Base-by-base conservation (phyloP, 2,329 filamentous ascomycete genomes). In the Fusarium succisae region DNA sequence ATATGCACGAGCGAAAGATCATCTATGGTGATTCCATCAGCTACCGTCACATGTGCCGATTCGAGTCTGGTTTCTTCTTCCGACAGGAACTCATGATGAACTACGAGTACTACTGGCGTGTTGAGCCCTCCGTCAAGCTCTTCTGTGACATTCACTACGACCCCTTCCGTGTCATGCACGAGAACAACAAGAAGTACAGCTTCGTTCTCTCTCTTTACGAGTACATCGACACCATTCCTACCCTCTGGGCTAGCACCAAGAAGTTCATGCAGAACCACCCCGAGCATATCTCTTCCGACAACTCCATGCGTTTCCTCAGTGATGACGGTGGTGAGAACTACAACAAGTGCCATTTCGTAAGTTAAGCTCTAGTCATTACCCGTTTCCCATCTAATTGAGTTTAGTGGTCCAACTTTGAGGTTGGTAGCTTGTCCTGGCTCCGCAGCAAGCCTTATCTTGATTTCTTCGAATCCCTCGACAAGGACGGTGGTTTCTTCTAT, bases 51-150 rank as follows among this genome's bases (percentile, higher is more conserved):
- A 99, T 99, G 96, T 99, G 96, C 85, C 94, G 96, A 74, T 99
- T 98, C 82, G 96, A 99, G 85, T 98, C 96, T 13, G 96, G 96
- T 44, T 99, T 99, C 89, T 99, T 99, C 89, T 99, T 98, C 91
- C 94, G 93, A 70, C 96, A 99, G 83, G 90, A 91, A 37, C 86
- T 98, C 76, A 95, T 99, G 94, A 85, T 94, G 83, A 95, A 98
- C 82, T 99, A 97, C 84, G 96, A 99, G 81, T 99, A 94, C 90
- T 99, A 99, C 89, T 99, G 96, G 96, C 94, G 97, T 77, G 96
- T 99, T 20, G 96, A 99, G 88, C 96, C 96, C 78, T 96, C 94
- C 84, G 91, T 99, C 81, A 94, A 98, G 87, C 92, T 99, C 71
- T 98, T 91, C 89, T 99, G 96, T 85, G 96, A 99, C 81, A 89